Percentiles rank a stretch among this genome's conserved stretches.
Evolutionary conservation across 768 basidiomycete genomes (phyloP).

Genomic region (Chlorophyllum brunneum): DNA sequence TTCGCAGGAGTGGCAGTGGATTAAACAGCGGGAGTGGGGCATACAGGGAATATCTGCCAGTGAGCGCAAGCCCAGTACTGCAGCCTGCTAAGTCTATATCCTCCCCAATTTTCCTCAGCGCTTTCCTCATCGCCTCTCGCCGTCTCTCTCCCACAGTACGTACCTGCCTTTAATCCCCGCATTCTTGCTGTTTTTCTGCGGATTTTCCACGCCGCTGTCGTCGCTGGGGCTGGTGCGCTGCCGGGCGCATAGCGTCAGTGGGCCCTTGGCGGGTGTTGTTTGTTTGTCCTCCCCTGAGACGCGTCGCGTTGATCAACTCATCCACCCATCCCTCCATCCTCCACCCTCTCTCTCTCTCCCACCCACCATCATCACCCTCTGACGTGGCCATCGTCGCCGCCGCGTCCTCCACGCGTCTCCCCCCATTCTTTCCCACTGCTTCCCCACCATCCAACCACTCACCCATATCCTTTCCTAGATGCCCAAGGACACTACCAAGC

Average conservation of each 20-base stretch:
- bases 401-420: conserved; percentile 6
- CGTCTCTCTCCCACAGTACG: conserved; percentile 1
- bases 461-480: conserved; percentile 41
- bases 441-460: neutral
- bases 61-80: conserved; percentile 8
- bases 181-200: conserved; percentile 8
- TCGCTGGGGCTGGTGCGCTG: neutral
- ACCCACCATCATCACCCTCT: neutral
- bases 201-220: neutral
- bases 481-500: conserved; percentile 78
- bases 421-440: neutral
- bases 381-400: conserved; percentile 7
- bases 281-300: conserved; percentile 20
- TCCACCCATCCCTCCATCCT: neutral
- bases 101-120: neutral
- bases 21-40: conserved; percentile 10
- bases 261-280: conserved; percentile 15
- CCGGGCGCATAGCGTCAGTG: conserved; percentile 14
- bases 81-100: conserved; percentile 10
- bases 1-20: conserved; percentile 10
- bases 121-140: neutral
- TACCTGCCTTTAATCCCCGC: neutral
- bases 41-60: conserved; percentile 10
- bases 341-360: neutral
- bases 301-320: conserved; percentile 21